phyloP scores from a whole-genome alignment of 2,329 filamentous ascomycete species.

The Lasiodiplodia sp. region DNA sequence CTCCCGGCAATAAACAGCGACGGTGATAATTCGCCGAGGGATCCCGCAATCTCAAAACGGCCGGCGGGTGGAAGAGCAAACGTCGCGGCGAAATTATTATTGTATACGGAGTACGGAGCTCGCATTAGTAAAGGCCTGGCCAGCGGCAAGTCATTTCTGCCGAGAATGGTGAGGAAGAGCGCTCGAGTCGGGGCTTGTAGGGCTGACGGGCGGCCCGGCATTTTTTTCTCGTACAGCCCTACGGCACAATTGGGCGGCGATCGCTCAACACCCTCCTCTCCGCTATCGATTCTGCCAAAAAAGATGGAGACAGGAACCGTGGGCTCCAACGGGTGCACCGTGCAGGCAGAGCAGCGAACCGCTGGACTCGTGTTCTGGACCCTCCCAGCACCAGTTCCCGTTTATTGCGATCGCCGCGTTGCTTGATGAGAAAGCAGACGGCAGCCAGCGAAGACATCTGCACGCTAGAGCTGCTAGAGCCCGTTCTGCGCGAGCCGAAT shows the following conservation, averaged over 20 bases:
- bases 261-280: background rate
- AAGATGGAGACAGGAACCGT: background rate
- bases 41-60: background rate
- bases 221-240: constrained; percentile 15
- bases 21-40: background rate
- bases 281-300: constrained; percentile 5
- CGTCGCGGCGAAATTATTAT: background rate
- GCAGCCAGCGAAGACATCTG: constrained; percentile 2
- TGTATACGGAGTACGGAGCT: background rate
- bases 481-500: background rate
- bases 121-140: background rate
- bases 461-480: background rate
- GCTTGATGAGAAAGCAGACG: background rate
- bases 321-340: constrained; percentile 5
- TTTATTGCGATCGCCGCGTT: constrained; percentile 19
- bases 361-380: constrained; percentile 1
- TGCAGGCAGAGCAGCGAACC: background rate
- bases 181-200: constrained; percentile 3
- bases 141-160: background rate
- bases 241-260: background rate
- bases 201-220: background rate
- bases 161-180: background rate
- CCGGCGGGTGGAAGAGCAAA: background rate
- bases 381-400: constrained; percentile 1
- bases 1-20: background rate